Evolutionary conservation across 371 early-diverging fungal genomes (phyloP).

Genomic region (Funneliformis caledonium): DNA sequence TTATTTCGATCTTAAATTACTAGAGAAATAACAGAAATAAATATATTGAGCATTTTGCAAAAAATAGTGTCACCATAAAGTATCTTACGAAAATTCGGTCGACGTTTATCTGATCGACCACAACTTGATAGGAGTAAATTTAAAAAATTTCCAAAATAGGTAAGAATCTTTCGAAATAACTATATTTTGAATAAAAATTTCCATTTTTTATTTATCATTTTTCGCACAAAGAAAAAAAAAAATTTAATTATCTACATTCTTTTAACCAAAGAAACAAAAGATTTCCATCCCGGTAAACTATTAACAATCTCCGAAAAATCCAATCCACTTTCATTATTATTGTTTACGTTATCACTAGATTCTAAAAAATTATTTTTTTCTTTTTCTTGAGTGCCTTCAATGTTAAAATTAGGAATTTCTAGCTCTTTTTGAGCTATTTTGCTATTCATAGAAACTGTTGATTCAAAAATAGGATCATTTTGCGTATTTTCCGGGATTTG

Average conservation of each 20-base stretch:
- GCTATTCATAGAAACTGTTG: background rate
- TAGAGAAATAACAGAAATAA: too few species aligned
- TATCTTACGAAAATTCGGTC: too few species aligned
- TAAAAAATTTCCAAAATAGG: too few species aligned
- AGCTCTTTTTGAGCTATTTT: background rate
- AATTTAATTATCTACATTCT: background rate
- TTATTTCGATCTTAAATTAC: too few species aligned
- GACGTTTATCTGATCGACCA: too few species aligned
- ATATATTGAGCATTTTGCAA: too few species aligned
- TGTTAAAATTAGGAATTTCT: background rate
- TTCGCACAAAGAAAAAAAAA: background rate
- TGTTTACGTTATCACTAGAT: background rate
- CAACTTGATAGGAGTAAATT: too few species aligned
- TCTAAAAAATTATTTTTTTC: background rate
- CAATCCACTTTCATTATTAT: background rate
- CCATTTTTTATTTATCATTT: too few species aligned
- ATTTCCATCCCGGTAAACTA: slow-evolving; percentile 2
- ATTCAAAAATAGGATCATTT: background rate
- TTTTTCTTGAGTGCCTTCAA: background rate
- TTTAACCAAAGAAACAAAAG: background rate
- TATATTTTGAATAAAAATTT: too few species aligned
- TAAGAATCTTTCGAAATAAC: too few species aligned
- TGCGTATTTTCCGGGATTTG: background rate
- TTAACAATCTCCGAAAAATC: slow-evolving; percentile 1
- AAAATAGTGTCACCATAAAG: too few species aligned